Base-by-base conservation (phyloP, 2,329 filamentous ascomycete genomes). In the Colletotrichum simmondsii region DNA sequence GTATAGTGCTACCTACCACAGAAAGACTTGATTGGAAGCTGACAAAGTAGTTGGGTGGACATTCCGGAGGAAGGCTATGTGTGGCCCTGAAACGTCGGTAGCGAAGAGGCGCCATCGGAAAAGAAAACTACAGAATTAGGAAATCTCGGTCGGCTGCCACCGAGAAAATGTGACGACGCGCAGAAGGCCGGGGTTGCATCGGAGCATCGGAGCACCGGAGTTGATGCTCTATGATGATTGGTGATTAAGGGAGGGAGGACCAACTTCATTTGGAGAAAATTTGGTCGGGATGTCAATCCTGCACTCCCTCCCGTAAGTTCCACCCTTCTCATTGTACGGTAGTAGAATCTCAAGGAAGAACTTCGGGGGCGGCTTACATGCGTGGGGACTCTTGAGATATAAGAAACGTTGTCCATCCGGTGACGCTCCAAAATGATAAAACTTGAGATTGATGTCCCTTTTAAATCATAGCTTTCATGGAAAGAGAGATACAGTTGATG, bases 91-190 rank as follows among this genome's bases (percentile, higher is more conserved):
- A 71, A 73, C 16, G 68, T 11, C 26, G 62, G 52, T 53, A 53
- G 19, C 52, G 58, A 57, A 22, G 16, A 49, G 52, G 49, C 37
- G 52, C 37, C 67, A 58, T 32, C 56, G 32, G 67, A 49, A 32
- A 61, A 58, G 37, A 60, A 61, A 57, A 37, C 6, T 62, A 56
- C 66, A 66, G 67, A 61, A 73, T 58, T 61, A 73, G 71, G 71
- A 73, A 73, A 71, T 73, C 68, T 71, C 71, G 71, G 71, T 54
- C 37, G 52, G 26, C 32, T 52, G 53, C 56, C 67, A 61, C 71
- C 71, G 71, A 71, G 66, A 57, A 65, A 66, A 56, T 65, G 66
- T 65, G 54, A 73, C 61, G 61, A 54, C 60, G 54, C 37, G 24
- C 35, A 63, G 49, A 60, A 42, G 61, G 49, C 42, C 16, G 62